Evolutionary conservation across 306 rosid genomes (phyloP).

Genomic region (Dalbergia oliveri): DNA sequence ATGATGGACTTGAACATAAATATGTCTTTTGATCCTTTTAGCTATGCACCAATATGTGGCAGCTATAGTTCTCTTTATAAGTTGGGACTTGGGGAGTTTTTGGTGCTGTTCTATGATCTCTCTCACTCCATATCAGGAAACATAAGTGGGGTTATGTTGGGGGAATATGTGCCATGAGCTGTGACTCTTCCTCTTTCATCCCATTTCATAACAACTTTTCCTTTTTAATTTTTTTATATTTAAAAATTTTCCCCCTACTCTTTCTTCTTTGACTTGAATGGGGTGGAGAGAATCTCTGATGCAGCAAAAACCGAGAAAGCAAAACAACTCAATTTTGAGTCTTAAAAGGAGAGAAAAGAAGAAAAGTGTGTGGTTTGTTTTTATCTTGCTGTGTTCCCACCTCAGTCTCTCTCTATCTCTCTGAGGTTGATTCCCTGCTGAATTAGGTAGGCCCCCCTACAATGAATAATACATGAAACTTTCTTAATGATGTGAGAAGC

Average conservation of each 20-base stretch:
- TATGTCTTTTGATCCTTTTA: conserved; percentile 46
- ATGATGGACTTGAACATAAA: conserved; percentile 51
- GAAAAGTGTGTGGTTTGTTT: conserved; percentile 94
- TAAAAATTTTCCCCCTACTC: conserved; percentile 33
- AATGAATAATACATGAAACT: conserved; percentile 71
- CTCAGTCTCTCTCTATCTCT: conserved; percentile 48
- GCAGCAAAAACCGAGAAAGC: conserved; percentile 74
- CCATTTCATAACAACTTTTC: conserved; percentile 67
- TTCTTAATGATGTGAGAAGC: conserved; percentile 61
- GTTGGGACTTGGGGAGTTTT: conserved; percentile 60
- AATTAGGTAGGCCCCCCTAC: conserved; percentile 71
- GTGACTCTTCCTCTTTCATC: conserved; percentile 60
- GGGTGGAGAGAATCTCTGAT: conserved; percentile 87
- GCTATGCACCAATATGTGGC: conserved; percentile 57
- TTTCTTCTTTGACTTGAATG: conserved; percentile 89
- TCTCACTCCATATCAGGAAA: conserved; percentile 93
- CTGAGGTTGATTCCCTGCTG: conserved; percentile 69
- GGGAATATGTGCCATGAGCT: conserved; percentile 96
- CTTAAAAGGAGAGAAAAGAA: conserved; percentile 94
- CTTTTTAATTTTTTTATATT: conserved; percentile 9
- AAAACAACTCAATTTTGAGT: conserved; percentile 68
- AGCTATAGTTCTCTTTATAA: conserved; percentile 68
- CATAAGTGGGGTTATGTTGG: conserved; percentile 94
- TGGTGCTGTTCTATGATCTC: conserved; percentile 72
- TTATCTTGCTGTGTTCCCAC: conserved; percentile 83